Conservation (phyloP, 139 green algal species). For the Tetradesmus lagerheimii region DNA sequence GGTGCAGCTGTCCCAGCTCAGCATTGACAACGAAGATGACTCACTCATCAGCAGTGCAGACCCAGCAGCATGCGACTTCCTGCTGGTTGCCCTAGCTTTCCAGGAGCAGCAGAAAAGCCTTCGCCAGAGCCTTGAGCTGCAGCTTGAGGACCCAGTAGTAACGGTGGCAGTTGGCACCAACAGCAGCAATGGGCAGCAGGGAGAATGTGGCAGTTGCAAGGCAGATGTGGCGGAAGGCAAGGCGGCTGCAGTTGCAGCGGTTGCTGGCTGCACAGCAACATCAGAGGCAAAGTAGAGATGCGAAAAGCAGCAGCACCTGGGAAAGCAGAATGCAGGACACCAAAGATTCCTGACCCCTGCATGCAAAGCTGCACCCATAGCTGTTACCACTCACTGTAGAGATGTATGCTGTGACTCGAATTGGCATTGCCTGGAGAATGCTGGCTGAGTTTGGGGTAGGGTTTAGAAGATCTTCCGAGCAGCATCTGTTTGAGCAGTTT, state of each 20-base stretch:
- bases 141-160: neutral
- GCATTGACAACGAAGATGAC: constrained; percentile 30
- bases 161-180: neutral
- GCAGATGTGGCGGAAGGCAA: neutral
- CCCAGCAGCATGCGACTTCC: constrained; percentile 29
- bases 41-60: constrained; percentile 2
- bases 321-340: too few species aligned
- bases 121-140: neutral
- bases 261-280: too few species aligned
- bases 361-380: too few species aligned
- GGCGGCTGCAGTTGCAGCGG: neutral
- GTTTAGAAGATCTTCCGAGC: too few species aligned
- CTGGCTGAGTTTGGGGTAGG: too few species aligned
- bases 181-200: neutral
- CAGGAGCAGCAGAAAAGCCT: constrained; percentile 1
- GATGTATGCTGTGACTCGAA: too few species aligned
- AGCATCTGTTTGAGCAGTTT: too few species aligned
- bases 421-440: too few species aligned
- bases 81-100: neutral
- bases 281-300: too few species aligned
- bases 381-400: too few species aligned
- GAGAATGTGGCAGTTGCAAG: neutral
- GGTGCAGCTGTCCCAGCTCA: neutral
- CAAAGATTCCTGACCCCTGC: too few species aligned
- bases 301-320: too few species aligned